These are phyloP conservation scores for Narthecium ossifragum DNA, from an alignment of 106 monocot genomes.

Conservation along the genomic window DNA sequence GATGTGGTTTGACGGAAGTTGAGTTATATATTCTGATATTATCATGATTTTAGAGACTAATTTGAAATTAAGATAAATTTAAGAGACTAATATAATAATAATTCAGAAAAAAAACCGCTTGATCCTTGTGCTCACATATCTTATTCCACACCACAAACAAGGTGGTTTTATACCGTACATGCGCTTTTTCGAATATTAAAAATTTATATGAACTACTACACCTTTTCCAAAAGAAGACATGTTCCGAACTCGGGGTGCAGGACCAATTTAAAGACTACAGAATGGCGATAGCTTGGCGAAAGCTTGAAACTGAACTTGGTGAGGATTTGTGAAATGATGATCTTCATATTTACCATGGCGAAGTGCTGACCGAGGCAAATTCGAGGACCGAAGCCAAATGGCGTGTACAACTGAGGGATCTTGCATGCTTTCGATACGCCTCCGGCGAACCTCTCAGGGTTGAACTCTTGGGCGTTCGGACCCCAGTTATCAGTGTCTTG, in stretches of 20 bases:
- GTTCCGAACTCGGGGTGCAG: slow-evolving; percentile 50
- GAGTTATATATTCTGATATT: no score
- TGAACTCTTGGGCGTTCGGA: slow-evolving; percentile 32
- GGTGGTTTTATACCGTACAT: no score
- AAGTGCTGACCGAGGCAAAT: slow-evolving; percentile 43
- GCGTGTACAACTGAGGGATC: slow-evolving; percentile 34
- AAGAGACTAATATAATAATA: no score
- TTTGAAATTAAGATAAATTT: no score
- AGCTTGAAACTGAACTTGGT: slow-evolving; percentile 33
- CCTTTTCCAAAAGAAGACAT: slow-evolving; percentile 25
- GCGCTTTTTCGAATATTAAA: no score
- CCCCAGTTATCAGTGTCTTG: slow-evolving; percentile 49
- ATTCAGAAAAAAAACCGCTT: no score
- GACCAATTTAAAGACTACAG: slow-evolving; percentile 30
- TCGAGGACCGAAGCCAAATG: slow-evolving; percentile 40
- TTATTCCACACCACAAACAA: no score
- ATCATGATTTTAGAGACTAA: no score
- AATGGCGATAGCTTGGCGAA: slow-evolving; percentile 40
- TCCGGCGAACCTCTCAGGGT: slow-evolving; percentile 45
- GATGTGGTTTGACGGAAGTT: no score
- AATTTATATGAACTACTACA: slow-evolving; percentile 5
- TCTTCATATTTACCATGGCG: slow-evolving; percentile 41
- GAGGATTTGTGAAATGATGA: slow-evolving; percentile 36
- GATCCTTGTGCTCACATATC: not conserved
- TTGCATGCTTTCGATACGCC: slow-evolving; percentile 38